phyloP scores from a whole-genome alignment of 345 rosid genomes.

The Erodium maritimum region DNA sequence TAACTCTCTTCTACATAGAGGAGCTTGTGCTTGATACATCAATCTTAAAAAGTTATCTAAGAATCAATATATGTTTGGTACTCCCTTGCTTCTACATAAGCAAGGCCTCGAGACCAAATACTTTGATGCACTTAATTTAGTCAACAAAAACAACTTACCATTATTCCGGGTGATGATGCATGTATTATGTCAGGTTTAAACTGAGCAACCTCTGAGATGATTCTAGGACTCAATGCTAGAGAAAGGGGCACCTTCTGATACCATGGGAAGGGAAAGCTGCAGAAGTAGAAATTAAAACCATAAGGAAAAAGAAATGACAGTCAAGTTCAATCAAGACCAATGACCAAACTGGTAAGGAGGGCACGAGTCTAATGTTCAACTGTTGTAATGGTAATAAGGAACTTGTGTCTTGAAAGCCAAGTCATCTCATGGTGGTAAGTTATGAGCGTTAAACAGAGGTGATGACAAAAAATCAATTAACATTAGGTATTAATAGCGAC shows the following conservation, averaged over 20 bases:
- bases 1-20: too few species aligned
- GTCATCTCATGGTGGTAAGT: not conserved
- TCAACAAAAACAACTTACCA: too few species aligned
- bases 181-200: slow-evolving; percentile 99
- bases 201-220: slow-evolving; percentile 83
- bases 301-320: not conserved
- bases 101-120: too few species aligned
- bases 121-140: too few species aligned
- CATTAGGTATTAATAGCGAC: slow-evolving; percentile 21
- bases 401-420: not conserved
- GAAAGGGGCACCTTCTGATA: slow-evolving; percentile 96
- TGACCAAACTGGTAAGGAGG: not conserved
- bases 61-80: too few species aligned
- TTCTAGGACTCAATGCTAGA: slow-evolving; percentile 93
- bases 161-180: slow-evolving; percentile 95
- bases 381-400: too few species aligned
- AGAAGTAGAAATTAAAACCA: slow-evolving; percentile 9
- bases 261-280: slow-evolving; percentile 89
- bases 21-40: too few species aligned
- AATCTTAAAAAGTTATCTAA: too few species aligned
- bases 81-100: too few species aligned
- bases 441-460: not conserved
- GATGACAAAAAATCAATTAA: slow-evolving; percentile 1
- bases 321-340: too few species aligned
- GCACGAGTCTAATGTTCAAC: not conserved